Conservation (phyloP, 208 protist species). For the Trypanosomatidae sp. region DNA sequence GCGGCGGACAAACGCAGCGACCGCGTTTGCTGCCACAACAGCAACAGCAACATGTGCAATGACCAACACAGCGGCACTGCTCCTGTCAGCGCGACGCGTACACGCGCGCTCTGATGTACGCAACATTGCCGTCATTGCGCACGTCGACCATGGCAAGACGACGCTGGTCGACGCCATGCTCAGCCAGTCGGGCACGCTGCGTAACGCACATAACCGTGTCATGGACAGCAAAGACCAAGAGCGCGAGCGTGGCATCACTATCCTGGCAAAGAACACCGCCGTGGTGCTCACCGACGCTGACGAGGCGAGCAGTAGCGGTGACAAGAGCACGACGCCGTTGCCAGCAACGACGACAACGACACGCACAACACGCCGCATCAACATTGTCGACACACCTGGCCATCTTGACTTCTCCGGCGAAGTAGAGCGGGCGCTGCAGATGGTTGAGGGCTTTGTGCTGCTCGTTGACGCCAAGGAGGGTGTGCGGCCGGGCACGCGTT, state of each 20-base stretch:
- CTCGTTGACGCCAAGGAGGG: slow-evolving; percentile 95
- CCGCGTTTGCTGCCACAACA: too few species aligned
- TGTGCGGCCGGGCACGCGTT: slow-evolving; percentile 95
- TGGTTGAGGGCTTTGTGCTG: slow-evolving; percentile 96
- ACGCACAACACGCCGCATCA: slow-evolving; percentile 92
- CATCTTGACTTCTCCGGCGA: slow-evolving; percentile 98
- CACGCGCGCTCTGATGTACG: slow-evolving; percentile 70
- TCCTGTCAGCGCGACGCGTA: slow-evolving; percentile 31
- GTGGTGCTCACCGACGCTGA: slow-evolving; percentile 53
- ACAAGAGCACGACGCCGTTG: not conserved
- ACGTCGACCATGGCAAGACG: slow-evolving; percentile 98
- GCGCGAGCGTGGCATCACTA: slow-evolving; percentile 96
- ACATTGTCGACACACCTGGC: slow-evolving; percentile 97
- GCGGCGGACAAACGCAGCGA: too few species aligned
- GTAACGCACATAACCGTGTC: slow-evolving; percentile 81
- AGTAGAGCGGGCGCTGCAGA: slow-evolving; percentile 94
- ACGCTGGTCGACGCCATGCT: slow-evolving; percentile 94
- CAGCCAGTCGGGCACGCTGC: slow-evolving; percentile 76
- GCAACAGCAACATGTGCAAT: too few species aligned
- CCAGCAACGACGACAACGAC: too few species aligned
- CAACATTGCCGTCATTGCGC: slow-evolving; percentile 95
- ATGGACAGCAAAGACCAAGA: slow-evolving; percentile 97
- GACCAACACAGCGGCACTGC: too few species aligned
- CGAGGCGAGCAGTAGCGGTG: too few species aligned
- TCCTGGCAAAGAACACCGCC: slow-evolving; percentile 93